phyloP scores from a whole-genome alignment of 371 early-diverging fungal genomes.

The Thermomucor indicae-seudaticae region DNA sequence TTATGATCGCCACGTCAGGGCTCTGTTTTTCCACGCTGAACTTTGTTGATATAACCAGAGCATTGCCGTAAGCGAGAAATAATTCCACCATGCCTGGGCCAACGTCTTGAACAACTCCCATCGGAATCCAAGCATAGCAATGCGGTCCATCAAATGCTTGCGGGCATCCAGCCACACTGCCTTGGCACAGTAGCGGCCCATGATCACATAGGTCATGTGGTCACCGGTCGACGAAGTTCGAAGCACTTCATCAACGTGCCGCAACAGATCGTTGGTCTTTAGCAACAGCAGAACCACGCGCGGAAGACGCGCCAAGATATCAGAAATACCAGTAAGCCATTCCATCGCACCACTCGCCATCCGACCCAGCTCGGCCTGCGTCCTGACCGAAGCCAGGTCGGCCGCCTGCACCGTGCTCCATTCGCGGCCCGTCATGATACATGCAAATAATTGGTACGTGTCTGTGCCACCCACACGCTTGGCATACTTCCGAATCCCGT shows the following conservation, averaged over 20 bases:
- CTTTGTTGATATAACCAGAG: slow-evolving; percentile 32
- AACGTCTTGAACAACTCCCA: slow-evolving; percentile 24
- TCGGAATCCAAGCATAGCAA: slow-evolving; percentile 25
- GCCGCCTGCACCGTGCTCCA: slow-evolving; percentile 64
- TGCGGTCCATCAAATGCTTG: slow-evolving; percentile 25
- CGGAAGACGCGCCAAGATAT: slow-evolving; percentile 75
- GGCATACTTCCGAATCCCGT: slow-evolving; percentile 55
- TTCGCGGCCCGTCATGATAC: slow-evolving; percentile 81
- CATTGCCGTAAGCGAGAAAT: slow-evolving; percentile 22
- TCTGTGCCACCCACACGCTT: slow-evolving; percentile 58
- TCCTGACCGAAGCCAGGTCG: slow-evolving; percentile 31
- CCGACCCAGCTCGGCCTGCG: slow-evolving; percentile 45
- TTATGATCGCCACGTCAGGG: no score
- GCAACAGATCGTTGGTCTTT: slow-evolving; percentile 87
- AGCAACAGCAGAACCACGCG: slow-evolving; percentile 77
- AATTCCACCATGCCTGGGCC: slow-evolving; percentile 39
- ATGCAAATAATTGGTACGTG: slow-evolving; percentile 77
- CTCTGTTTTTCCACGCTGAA: background rate
- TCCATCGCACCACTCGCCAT: slow-evolving; percentile 34
- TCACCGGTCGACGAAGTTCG: slow-evolving; percentile 24
- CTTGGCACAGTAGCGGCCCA: slow-evolving; percentile 52
- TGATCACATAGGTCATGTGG: slow-evolving; percentile 48
- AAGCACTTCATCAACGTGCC: slow-evolving; percentile 53
- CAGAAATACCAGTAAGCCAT: slow-evolving; percentile 68
- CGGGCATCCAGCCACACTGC: slow-evolving; percentile 41